Conservation (phyloP, 345 rosid genomes). For the Lumnitzera littorea region DNA sequence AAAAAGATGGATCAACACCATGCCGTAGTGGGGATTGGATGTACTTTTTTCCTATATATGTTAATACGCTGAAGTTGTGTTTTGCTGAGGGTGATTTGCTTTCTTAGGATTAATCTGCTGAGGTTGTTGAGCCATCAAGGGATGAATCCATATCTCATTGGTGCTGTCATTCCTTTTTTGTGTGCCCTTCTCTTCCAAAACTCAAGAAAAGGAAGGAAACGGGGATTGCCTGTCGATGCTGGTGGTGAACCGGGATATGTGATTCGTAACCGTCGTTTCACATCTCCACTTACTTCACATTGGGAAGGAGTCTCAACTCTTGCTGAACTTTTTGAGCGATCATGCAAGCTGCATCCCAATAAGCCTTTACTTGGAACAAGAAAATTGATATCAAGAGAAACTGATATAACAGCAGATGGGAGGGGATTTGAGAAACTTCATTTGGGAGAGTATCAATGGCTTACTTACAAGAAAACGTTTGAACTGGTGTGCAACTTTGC, state of each 20-base stretch:
- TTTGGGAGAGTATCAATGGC: conserved; percentile 91
- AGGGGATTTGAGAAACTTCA: conserved; percentile 86
- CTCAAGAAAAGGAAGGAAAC: conserved; percentile 46
- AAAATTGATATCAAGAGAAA: conserved; percentile 54
- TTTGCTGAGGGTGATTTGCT: background rate
- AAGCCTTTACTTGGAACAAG: conserved; percentile 77
- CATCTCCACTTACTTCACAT: conserved; percentile 43
- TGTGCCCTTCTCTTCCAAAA: conserved; percentile 53
- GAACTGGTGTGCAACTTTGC: conserved; percentile 62
- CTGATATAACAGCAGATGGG: conserved; percentile 53
- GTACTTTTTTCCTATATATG: background rate
- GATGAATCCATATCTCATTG: conserved; percentile 76
- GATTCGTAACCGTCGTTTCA: conserved; percentile 49
- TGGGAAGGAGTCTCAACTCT: conserved; percentile 82
- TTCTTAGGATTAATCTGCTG: background rate
- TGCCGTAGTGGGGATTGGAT: too few relatives aligned
- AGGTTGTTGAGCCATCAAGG: conserved; percentile 13
- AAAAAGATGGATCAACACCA: too few relatives aligned
- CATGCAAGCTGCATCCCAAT: conserved; percentile 51
- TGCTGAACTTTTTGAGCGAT: conserved; percentile 78
- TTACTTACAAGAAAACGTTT: conserved; percentile 54
- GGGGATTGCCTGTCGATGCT: conserved; percentile 73
- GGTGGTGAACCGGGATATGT: conserved; percentile 84
- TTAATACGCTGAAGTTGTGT: background rate
- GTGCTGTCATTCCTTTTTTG: conserved; percentile 66